phyloP scores from a whole-genome alignment of 2,329 filamentous ascomycete genomes.

The Botryotinia globosa region DNA sequence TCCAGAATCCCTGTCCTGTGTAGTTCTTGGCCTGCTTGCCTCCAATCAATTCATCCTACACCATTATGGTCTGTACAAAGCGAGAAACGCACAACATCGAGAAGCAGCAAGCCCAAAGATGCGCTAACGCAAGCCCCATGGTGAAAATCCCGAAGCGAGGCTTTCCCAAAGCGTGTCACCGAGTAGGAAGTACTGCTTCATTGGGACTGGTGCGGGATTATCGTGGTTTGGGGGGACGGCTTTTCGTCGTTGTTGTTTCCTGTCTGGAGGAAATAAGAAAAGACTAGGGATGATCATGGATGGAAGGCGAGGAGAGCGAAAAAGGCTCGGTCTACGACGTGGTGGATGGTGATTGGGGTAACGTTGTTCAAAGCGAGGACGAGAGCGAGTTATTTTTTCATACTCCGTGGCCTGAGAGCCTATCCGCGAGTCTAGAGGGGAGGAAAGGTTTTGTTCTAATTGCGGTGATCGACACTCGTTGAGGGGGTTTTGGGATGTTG shows the following conservation, averaged over 20 bases:
- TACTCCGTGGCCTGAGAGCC: slow-evolving; percentile 1
- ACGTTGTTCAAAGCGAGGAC: slow-evolving; percentile 23
- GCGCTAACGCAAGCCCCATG: not conserved
- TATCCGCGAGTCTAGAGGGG: not conserved
- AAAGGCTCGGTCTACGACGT: slow-evolving; percentile 31
- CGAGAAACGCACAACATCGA: slow-evolving; percentile 9
- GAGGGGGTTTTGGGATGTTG: not conserved
- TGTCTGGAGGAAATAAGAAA: not conserved
- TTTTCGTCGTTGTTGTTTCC: not conserved
- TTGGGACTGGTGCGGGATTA: not conserved
- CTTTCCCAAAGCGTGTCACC: slow-evolving; percentile 15
- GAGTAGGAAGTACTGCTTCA: slow-evolving; percentile 3
- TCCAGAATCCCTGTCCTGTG: not conserved
- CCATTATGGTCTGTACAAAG: not conserved
- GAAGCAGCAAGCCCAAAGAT: not conserved
- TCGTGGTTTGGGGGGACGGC: not conserved
- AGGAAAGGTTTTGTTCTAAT: not conserved
- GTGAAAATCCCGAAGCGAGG: slow-evolving; percentile 5
- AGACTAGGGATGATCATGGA: slow-evolving; percentile 2
- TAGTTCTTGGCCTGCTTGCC: slow-evolving; percentile 5
- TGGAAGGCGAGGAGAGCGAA: not conserved
- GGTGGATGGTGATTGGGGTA: slow-evolving; percentile 37
- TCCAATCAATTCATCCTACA: not conserved
- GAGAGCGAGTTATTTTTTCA: not conserved
- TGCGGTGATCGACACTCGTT: not conserved